Percentiles rank a stretch among this genome's conserved stretches.
These are phyloP conservation scores for Aspergillus sp. DNA, from an alignment of 2,329 filamentous ascomycete species.

Conservation along the genomic window DNA sequence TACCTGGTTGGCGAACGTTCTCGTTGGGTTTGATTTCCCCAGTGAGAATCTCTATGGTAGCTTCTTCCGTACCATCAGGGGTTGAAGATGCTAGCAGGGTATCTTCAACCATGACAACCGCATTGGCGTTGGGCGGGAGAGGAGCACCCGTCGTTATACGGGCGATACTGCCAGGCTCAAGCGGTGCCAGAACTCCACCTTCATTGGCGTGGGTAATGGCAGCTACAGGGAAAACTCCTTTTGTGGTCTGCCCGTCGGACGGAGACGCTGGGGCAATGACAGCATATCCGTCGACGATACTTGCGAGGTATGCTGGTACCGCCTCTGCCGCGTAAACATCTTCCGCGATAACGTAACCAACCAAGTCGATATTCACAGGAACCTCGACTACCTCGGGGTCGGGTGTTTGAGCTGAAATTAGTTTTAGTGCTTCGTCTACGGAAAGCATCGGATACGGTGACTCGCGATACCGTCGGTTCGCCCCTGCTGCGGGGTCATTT, in stretches of 20 bases:
- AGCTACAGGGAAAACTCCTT: constrained; percentile 81
- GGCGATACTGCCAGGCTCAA: constrained; percentile 75
- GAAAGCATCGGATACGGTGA: constrained; percentile 92
- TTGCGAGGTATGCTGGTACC: constrained; percentile 90
- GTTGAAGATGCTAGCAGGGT: constrained; percentile 75
- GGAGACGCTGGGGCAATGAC: constrained; percentile 59
- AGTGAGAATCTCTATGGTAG: constrained; percentile 81
- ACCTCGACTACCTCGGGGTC: constrained; percentile 56
- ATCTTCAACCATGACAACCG: constrained; percentile 97
- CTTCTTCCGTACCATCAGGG: constrained; percentile 79
- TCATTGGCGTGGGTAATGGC: constrained; percentile 84
- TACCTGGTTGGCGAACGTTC: constrained; percentile 89
- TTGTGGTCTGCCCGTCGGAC: constrained; percentile 61
- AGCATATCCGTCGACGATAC: constrained; percentile 96
- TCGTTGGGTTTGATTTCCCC: constrained; percentile 73
- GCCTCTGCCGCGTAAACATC: constrained; percentile 77
- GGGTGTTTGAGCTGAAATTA: constrained; percentile 74
- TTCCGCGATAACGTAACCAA: constrained; percentile 78
- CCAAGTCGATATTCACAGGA: constrained; percentile 64
- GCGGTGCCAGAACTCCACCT: constrained; percentile 58
- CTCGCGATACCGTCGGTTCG: constrained; percentile 70
- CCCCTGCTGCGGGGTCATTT: constrained; percentile 60
- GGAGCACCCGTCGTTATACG: constrained; percentile 95
- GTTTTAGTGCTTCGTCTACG: constrained; percentile 73
- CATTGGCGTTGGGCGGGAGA: constrained; percentile 80